A percentile compares a stretch with the other conserved stretches of the same genome.
Conservation (phyloP, 2,329 filamentous ascomycete genomes). For the Aureobasidium sp. region DNA sequence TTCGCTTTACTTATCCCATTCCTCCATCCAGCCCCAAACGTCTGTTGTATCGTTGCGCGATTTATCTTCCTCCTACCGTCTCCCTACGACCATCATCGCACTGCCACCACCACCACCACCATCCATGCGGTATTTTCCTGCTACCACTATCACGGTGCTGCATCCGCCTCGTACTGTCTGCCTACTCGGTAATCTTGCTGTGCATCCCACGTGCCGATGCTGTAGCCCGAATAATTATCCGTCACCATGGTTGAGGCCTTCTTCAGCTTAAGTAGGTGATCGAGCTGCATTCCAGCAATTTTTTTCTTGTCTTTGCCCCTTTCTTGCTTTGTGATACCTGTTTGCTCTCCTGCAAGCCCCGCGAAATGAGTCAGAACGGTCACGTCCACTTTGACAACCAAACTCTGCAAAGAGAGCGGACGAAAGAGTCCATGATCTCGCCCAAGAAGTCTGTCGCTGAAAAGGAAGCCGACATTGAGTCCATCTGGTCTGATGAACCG, state of each 20-base stretch:
- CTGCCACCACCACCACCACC: constrained; percentile 4
- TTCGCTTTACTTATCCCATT: background rate
- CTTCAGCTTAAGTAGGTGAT: constrained; percentile 2
- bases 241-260: background rate
- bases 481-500: constrained; percentile 8
- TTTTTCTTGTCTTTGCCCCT: background rate
- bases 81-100: background rate
- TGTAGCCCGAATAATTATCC: background rate
- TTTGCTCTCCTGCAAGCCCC: background rate
- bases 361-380: background rate
- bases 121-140: background rate
- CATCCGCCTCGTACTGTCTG: background rate
- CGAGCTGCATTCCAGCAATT: constrained; percentile 1
- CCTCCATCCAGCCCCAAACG: background rate
- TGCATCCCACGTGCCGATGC: background rate
- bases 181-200: background rate
- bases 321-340: background rate
- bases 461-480: constrained; percentile 11
- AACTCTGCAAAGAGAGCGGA: constrained; percentile 2
- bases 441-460: constrained; percentile 8
- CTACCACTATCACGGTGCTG: background rate
- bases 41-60: constrained; percentile 7
- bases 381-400: constrained; percentile 6
- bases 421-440: background rate
- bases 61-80: background rate